Conservation (phyloP, 2,329 filamentous ascomycete genomes). For the Talaromyces sp. region DNA sequence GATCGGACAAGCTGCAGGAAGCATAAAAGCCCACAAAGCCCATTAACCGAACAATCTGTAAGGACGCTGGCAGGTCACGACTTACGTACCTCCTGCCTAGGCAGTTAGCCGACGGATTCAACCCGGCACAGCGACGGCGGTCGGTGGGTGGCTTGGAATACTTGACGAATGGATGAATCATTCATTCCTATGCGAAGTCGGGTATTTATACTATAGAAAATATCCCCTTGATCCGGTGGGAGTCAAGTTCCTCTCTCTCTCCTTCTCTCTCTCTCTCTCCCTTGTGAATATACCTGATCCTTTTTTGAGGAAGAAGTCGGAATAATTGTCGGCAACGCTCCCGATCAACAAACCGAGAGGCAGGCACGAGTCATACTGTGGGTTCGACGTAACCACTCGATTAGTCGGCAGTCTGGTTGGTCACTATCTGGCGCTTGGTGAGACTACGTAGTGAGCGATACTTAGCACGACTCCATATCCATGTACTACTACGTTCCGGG, state of each 20-base stretch:
- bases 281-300: background rate
- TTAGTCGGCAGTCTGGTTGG: background rate
- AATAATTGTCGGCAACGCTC: background rate
- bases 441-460: background rate
- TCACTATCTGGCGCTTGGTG: background rate
- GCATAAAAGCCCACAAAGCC: background rate
- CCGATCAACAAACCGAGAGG: background rate
- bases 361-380: slow-evolving; percentile 2
- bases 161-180: background rate
- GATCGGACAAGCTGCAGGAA: background rate
- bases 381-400: background rate
- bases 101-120: background rate
- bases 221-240: background rate
- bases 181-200: background rate
- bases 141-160: background rate
- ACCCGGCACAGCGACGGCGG: background rate
- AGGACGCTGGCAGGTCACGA: background rate
- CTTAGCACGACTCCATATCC: background rate
- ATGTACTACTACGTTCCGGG: no score
- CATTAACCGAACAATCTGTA: background rate
- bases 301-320: background rate
- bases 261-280: no score
- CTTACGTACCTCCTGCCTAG: background rate
- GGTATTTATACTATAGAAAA: no score
- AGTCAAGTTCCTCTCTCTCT: no score